Evolutionary conservation across 2,329 filamentous ascomycete species (phyloP).

Genomic region (Pseudocercospora eumusae): DNA sequence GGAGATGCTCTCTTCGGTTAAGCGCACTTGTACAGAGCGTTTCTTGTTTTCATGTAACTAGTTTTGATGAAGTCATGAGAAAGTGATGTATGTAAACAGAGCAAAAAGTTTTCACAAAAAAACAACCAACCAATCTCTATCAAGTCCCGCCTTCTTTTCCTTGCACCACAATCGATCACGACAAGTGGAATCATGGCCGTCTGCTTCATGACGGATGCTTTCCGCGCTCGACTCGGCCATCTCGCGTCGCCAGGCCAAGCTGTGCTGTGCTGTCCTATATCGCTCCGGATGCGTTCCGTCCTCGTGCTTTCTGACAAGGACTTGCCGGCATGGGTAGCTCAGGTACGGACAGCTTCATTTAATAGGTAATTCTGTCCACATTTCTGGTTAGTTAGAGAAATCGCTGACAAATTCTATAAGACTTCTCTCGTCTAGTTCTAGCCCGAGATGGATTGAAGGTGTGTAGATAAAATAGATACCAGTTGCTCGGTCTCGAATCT

Average conservation of each 20-base stretch:
- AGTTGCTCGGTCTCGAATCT: too few species aligned
- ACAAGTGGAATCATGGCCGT: too few species aligned
- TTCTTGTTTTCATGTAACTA: constrained; percentile 25
- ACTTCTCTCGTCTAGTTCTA: too few species aligned
- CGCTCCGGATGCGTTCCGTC: neutral
- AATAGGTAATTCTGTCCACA: neutral
- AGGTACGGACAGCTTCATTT: neutral
- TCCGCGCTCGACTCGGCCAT: neutral
- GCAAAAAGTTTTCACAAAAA: neutral
- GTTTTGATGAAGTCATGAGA: constrained; percentile 10
- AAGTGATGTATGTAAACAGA: constrained; percentile 13
- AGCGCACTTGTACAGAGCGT: constrained; percentile 18
- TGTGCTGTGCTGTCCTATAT: too few species aligned
- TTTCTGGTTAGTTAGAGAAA: too few species aligned
- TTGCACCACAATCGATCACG: too few species aligned
- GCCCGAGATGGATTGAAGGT: too few species aligned
- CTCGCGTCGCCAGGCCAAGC: neutral
- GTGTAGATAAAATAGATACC: too few species aligned
- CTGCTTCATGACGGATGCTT: neutral
- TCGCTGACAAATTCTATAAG: too few species aligned
- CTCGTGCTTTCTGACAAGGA: neutral
- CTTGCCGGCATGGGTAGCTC: neutral
- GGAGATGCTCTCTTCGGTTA: constrained; percentile 55
- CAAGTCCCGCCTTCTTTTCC: neutral
- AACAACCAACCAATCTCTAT: neutral